phyloP scores from a whole-genome alignment of 768 basidiomycete species.

The Lactarius psammicola region DNA sequence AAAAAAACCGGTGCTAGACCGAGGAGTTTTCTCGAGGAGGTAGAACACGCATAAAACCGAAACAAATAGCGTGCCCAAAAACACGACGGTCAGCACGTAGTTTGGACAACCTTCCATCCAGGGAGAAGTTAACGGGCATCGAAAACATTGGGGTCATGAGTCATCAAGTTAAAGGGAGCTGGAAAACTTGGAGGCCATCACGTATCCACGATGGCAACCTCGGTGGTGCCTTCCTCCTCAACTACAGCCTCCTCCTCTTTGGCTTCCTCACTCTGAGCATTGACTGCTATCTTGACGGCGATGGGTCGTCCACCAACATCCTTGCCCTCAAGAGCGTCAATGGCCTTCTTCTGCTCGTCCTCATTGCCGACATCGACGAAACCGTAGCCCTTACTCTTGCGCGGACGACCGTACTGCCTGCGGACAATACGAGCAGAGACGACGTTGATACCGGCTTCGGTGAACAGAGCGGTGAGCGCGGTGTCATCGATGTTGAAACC shows the following conservation, averaged over 20 bases:
- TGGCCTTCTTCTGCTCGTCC: slow-evolving; percentile 89
- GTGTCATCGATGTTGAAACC: slow-evolving; percentile 91
- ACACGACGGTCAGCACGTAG: slow-evolving; percentile 25
- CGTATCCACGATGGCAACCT: slow-evolving; percentile 25
- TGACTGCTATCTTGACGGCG: slow-evolving; percentile 95
- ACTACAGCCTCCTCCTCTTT: slow-evolving; percentile 29
- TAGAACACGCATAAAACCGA: slow-evolving; percentile 24
- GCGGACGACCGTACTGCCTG: slow-evolving; percentile 76
- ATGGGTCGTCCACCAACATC: slow-evolving; percentile 83
- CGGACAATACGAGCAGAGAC: slow-evolving; percentile 87
- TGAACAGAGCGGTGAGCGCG: slow-evolving; percentile 77
- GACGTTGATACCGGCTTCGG: slow-evolving; percentile 78
- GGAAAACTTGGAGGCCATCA: slow-evolving; percentile 17
- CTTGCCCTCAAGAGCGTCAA: slow-evolving; percentile 82
- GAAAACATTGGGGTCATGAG: slow-evolving; percentile 28
- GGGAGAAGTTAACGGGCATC: slow-evolving; percentile 20
- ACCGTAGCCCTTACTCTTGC: slow-evolving; percentile 94
- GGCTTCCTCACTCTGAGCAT: slow-evolving; percentile 57
- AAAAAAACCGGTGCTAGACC: slow-evolving; percentile 22
- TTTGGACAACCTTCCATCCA: slow-evolving; percentile 26
- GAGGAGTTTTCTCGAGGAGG: slow-evolving; percentile 20
- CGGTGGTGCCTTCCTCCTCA: slow-evolving; percentile 26
- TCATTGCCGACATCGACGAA: slow-evolving; percentile 94
- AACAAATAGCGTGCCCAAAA: slow-evolving; percentile 27
- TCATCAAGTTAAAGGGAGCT: slow-evolving; percentile 12